Evolutionary conservation across 208 protist species (phyloP).

Genomic region (Leishmania tropica): DNA sequence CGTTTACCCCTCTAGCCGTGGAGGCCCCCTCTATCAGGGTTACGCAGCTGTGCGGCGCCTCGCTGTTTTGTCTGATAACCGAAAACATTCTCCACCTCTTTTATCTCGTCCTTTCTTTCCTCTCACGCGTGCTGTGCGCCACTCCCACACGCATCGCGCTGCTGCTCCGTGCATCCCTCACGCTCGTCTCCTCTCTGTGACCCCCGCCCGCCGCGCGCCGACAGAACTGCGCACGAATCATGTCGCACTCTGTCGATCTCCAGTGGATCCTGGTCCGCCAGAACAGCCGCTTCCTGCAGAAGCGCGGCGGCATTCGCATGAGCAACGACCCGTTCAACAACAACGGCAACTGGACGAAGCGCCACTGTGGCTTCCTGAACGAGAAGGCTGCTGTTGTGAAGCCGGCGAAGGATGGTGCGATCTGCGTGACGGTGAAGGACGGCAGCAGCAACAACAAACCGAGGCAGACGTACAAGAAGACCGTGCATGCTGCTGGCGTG

Average conservation of each 20-base stretch:
- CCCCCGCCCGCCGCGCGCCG: background rate
- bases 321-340: constrained; percentile 89
- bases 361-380: constrained; percentile 82
- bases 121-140: background rate
- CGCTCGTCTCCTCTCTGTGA: background rate
- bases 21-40: too few relatives aligned
- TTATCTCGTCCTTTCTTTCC: background rate
- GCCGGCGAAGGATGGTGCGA: constrained; percentile 65
- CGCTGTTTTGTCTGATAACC: background rate
- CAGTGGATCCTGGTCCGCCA: constrained; percentile 84
- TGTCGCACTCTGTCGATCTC: constrained; percentile 87
- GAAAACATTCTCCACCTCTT: background rate
- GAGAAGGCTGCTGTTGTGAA: constrained; percentile 78
- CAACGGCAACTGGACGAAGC: constrained; percentile 90
- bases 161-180: background rate
- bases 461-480: constrained; percentile 77
- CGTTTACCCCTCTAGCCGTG: background rate
- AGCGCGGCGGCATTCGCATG: constrained; percentile 74
- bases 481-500: constrained; percentile 65
- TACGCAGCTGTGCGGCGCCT: background rate
- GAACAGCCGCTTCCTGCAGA: constrained; percentile 88
- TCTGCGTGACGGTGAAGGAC: constrained; percentile 78
- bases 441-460: constrained; percentile 79
- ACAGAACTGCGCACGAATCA: constrained; percentile 33
- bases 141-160: background rate